Evolutionary conservation across 257 asterid genomes (phyloP).

Genomic region (Nicotiana attenuata): DNA sequence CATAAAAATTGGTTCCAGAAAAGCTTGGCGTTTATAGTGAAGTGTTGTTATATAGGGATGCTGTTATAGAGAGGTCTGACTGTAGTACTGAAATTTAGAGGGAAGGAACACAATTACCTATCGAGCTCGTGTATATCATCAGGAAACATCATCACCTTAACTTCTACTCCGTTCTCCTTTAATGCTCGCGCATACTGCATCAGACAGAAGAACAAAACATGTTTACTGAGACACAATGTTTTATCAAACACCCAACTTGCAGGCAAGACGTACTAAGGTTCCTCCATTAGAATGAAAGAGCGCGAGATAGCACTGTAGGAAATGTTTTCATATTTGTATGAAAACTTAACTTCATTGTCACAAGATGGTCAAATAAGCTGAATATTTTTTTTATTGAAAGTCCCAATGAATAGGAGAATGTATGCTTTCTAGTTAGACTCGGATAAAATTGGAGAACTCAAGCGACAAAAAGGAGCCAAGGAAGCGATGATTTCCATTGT

Average conservation of each 20-base stretch:
- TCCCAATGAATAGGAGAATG: neutral
- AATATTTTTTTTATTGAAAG: neutral
- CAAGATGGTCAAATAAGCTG: neutral
- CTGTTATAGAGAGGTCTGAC: no score
- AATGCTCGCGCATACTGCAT: constrained; percentile 74
- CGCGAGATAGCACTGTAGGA: neutral
- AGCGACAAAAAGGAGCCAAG: neutral
- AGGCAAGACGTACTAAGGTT: neutral
- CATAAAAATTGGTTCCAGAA: no score
- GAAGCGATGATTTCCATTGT: neutral
- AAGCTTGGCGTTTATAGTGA: no score
- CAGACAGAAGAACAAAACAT: neutral
- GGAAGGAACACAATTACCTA: constrained; percentile 30
- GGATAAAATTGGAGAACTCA: neutral
- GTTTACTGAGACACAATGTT: neutral
- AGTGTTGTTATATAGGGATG: no score
- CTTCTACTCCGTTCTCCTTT: constrained; percentile 67
- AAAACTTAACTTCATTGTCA: neutral
- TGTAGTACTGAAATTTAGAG: neutral
- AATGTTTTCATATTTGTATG: neutral
- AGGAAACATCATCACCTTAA: constrained; percentile 76
- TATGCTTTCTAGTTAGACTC: neutral
- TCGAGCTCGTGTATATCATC: constrained; percentile 67
- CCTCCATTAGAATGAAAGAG: neutral
- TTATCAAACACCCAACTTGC: neutral